Evolutionary conservation across 2,329 filamentous ascomycete genomes (phyloP).

Genomic region (Alternaria conjuncta): DNA sequence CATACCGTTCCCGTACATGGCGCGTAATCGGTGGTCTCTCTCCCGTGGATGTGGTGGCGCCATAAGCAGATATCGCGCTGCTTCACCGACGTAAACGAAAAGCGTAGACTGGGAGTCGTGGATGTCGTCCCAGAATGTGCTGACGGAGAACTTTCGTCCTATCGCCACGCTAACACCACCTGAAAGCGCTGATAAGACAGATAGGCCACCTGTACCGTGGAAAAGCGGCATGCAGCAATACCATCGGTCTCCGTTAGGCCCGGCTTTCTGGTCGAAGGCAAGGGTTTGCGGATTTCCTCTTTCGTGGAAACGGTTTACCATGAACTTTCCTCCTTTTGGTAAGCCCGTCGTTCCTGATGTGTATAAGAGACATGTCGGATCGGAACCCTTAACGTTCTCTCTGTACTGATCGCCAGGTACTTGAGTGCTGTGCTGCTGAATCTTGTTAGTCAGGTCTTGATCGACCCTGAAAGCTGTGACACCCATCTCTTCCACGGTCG

Average conservation of each 20-base stretch:
- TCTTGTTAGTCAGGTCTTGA: slow-evolving; percentile 20
- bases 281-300: slow-evolving; percentile 45
- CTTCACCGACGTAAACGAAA: slow-evolving; percentile 80
- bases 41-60: slow-evolving; percentile 67
- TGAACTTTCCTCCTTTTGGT: slow-evolving; percentile 61
- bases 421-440: slow-evolving; percentile 22
- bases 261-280: slow-evolving; percentile 44
- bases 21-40: slow-evolving; percentile 62
- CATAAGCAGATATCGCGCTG: slow-evolving; percentile 73
- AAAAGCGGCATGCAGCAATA: slow-evolving; percentile 80
- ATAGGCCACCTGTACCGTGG: slow-evolving; percentile 73
- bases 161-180: slow-evolving; percentile 61
- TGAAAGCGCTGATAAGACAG: slow-evolving; percentile 58
- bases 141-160: slow-evolving; percentile 69
- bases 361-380: slow-evolving; percentile 70
- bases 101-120: slow-evolving; percentile 69
- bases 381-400: slow-evolving; percentile 56
- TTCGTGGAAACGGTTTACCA: slow-evolving; percentile 35
- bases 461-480: slow-evolving; percentile 28
- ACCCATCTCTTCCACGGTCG: slow-evolving; percentile 26
- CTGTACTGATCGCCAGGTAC: slow-evolving; percentile 63
- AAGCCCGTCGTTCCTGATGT: slow-evolving; percentile 77
- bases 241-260: slow-evolving; percentile 62
- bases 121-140: slow-evolving; percentile 74
- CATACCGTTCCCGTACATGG: slow-evolving; percentile 70